Conservation (phyloP, 768 basidiomycete species). For the Mycena belliarum region DNA sequence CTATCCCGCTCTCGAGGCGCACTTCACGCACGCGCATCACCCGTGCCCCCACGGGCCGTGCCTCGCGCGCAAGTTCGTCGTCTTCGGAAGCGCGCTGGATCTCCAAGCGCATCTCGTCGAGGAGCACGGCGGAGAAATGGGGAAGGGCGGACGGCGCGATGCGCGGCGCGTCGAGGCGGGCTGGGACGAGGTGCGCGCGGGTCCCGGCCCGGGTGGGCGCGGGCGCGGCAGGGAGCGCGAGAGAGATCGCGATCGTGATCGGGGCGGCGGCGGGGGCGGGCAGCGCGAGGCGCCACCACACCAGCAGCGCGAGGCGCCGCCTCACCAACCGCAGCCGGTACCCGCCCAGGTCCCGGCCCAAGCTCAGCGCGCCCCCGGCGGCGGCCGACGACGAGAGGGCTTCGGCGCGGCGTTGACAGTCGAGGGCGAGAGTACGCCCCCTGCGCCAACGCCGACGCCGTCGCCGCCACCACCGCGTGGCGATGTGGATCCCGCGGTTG, state of each 20-base stretch:
- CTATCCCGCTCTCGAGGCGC: conserved; percentile 75
- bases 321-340: conserved; percentile 30
- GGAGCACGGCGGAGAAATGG: conserved; percentile 76
- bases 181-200: conserved; percentile 59
- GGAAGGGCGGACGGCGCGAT: conserved; percentile 65
- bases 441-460: conserved; percentile 31
- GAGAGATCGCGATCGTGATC: conserved; percentile 40
- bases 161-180: conserved; percentile 70
- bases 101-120: conserved; percentile 90
- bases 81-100: conserved; percentile 85
- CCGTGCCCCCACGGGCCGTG: conserved; percentile 77
- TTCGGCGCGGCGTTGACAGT: conserved; percentile 63
- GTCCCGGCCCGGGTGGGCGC: conserved; percentile 35
- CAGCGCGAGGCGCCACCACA: conserved; percentile 35
- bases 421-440: conserved; percentile 30
- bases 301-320: conserved; percentile 18
- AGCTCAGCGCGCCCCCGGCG: conserved; percentile 28
- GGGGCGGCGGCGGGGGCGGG: conserved; percentile 50
- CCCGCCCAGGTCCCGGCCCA: conserved; percentile 27
- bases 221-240: conserved; percentile 47
- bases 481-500: conserved; percentile 53
- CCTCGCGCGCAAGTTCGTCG: conserved; percentile 89
- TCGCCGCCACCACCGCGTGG: conserved; percentile 42
- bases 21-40: conserved; percentile 75
- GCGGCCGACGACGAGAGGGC: conserved; percentile 54